A percentile compares a stretch with the other conserved stretches of the same genome.
phyloP scores from a whole-genome alignment of 441 rosid genomes.

The Pelargonium myrrhifolium region DNA sequence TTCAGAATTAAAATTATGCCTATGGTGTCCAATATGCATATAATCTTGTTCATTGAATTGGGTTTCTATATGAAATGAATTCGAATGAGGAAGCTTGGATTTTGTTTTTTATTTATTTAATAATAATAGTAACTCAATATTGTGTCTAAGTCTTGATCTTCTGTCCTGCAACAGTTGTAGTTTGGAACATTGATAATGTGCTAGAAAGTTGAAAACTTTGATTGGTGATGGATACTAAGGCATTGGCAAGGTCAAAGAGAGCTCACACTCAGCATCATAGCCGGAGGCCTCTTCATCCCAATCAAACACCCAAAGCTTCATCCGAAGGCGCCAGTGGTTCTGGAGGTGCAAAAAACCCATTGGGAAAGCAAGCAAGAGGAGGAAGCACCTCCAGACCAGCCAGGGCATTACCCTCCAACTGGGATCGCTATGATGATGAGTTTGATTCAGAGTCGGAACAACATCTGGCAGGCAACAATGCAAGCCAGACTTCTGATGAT shows the following conservation, averaged over 20 bases:
- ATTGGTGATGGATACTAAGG: slow-evolving; percentile 54
- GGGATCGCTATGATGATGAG: slow-evolving; percentile 71
- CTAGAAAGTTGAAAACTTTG: neutral
- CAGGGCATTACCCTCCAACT: slow-evolving; percentile 54
- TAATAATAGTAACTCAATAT: neutral
- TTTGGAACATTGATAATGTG: slow-evolving; percentile 6
- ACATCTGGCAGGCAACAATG: slow-evolving; percentile 16
- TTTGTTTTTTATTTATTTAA: neutral
- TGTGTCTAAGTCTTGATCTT: neutral
- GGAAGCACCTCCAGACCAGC: slow-evolving; percentile 24
- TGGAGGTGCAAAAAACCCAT: slow-evolving; percentile 23
- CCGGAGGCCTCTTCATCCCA: slow-evolving; percentile 38
- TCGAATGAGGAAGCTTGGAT: neutral
- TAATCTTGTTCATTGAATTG: neutral
- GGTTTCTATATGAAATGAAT: neutral
- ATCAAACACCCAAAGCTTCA: slow-evolving; percentile 35
- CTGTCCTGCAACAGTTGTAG: slow-evolving; percentile 8
- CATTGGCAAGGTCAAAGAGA: slow-evolving; percentile 78
- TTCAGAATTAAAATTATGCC: neutral
- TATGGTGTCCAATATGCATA: neutral
- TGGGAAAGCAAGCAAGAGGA: slow-evolving; percentile 33
- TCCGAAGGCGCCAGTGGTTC: slow-evolving; percentile 19
- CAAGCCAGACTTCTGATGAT: slow-evolving; percentile 26
- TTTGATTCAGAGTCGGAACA: slow-evolving; percentile 27
- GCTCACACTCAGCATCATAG: slow-evolving; percentile 71